These are phyloP conservation scores for Ophiorrhiza pumila DNA, from an alignment of 257 asterid species.

Conservation along the genomic window DNA sequence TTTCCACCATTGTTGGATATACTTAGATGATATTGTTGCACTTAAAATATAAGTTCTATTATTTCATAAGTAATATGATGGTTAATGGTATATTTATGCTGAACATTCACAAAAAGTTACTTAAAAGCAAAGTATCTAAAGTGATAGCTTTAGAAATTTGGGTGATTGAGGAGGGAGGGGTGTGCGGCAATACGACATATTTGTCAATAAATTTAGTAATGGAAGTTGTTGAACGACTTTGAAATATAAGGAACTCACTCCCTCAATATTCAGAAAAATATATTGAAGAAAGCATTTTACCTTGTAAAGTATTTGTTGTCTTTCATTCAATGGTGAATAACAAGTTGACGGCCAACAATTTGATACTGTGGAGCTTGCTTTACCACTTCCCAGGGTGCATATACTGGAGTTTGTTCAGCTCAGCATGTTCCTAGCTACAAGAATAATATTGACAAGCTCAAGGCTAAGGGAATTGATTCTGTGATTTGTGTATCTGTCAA, in stretches of 20 bases:
- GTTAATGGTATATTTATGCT: neutral
- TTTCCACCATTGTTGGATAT: neutral
- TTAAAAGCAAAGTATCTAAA: neutral
- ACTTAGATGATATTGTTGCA: neutral
- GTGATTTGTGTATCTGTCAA: conserved; percentile 89
- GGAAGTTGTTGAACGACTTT: neutral
- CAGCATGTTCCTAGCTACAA: conserved; percentile 97
- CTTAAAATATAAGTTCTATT: neutral
- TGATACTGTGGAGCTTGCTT: conserved; percentile 9
- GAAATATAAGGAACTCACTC: neutral
- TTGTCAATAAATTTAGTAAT: neutral
- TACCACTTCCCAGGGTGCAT: conserved; percentile 61
- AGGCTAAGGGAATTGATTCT: conserved; percentile 83
- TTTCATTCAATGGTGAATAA: neutral
- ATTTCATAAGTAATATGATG: neutral
- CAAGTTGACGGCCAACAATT: neutral
- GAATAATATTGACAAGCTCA: conserved; percentile 65
- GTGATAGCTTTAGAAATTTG: neutral
- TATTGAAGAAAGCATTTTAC: neutral
- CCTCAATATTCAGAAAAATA: neutral
- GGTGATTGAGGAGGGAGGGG: neutral
- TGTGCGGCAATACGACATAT: neutral
- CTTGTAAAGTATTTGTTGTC: neutral
- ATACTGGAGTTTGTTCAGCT: conserved; percentile 87
- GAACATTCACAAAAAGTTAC: neutral